Base-by-base conservation (phyloP, 1,284 basidiomycete species). In the Austroboletus niveus region DNA sequence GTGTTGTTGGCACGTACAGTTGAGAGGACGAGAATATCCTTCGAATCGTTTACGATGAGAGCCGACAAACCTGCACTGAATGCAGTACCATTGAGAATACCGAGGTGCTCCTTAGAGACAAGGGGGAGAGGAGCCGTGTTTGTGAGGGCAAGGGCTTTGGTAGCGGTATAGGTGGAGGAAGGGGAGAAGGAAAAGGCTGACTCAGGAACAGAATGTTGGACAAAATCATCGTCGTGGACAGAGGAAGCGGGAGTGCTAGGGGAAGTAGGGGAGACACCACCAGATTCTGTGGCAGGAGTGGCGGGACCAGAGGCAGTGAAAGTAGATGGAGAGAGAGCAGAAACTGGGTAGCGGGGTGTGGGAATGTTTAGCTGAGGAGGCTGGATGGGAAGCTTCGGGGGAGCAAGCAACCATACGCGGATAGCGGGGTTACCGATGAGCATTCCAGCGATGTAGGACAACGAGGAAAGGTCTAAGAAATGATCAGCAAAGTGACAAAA, bases 401-500 rank as follows among this genome's bases (percentile, higher is more conserved):
- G 44, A 6, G 41, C 43, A 6, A 67, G 52, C 20, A 66, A 39
- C 65, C 65, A 90, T 41, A 87, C 87, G 24, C 82, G 81, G 53
- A 92, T 86, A n/a, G 85, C 81, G 1, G 88, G 85, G 64, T 91
- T 90, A 6, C 87, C 91, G 48, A 83, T 85, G 40, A 94, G 71
- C 42, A 83, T 79, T 10, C 86, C 89, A 4, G 92, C 92, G 52
- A 94, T 84, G 67, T 94, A 94, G 0, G 87, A 89, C 9, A 94
- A 75, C n/a, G 90, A 85, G 7, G 83, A 80, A 29, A 90, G 71
- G 69, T 90, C 86, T 87, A n/a, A n/a, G 10, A 0, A 8, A 42
- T 4, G 40, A 47, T 49, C 29, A 54, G 50, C 7, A 30, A 6
- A 17, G 29, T 5, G 8, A 6, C 7, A 34, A 49, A 51, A 27